Percentiles rank a stretch among this genome's conserved stretches.
phyloP scores from a whole-genome alignment of 768 basidiomycete species.

The Chiua virens region DNA sequence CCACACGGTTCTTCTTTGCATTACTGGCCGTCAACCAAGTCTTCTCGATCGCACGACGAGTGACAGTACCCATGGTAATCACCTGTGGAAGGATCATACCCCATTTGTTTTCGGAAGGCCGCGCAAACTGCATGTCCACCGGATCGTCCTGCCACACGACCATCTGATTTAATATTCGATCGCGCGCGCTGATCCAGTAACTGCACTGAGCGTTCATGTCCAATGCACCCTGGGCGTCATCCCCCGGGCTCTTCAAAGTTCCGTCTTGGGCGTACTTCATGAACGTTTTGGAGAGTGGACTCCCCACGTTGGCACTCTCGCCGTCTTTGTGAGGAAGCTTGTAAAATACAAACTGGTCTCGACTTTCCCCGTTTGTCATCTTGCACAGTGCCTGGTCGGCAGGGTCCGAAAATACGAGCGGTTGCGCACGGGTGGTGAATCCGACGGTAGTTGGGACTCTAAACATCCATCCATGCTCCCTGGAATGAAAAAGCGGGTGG shows the following conservation, averaged over 20 bases:
- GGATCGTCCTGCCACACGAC: constrained; percentile 75
- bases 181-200: constrained; percentile 96
- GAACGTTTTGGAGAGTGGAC: constrained; percentile 85
- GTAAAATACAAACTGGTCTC: constrained; percentile 63
- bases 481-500: constrained; percentile 82
- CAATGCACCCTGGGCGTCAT: constrained; percentile 80
- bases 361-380: constrained; percentile 37
- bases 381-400: constrained; percentile 61
- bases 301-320: constrained; percentile 93
- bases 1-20: constrained; percentile 96
- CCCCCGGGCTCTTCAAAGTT: constrained; percentile 77
- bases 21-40: constrained; percentile 99
- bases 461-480: constrained; percentile 90
- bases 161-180: constrained; percentile 90
- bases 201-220: constrained; percentile 93
- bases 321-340: constrained; percentile 97
- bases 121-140: constrained; percentile 52
- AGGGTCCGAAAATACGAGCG: constrained; percentile 60
- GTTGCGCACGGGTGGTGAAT: constrained; percentile 45
- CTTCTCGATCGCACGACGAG: constrained; percentile 94
- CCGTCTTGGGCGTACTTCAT: constrained; percentile 87
- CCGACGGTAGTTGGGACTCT: constrained; percentile 57
- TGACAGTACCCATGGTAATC: constrained; percentile 98
- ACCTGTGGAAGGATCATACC: constrained; percentile 96
- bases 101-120: constrained; percentile 48